These are phyloP conservation scores for Mucor indicus DNA, from an alignment of 371 early-diverging fungal species.

Conservation along the genomic window DNA sequence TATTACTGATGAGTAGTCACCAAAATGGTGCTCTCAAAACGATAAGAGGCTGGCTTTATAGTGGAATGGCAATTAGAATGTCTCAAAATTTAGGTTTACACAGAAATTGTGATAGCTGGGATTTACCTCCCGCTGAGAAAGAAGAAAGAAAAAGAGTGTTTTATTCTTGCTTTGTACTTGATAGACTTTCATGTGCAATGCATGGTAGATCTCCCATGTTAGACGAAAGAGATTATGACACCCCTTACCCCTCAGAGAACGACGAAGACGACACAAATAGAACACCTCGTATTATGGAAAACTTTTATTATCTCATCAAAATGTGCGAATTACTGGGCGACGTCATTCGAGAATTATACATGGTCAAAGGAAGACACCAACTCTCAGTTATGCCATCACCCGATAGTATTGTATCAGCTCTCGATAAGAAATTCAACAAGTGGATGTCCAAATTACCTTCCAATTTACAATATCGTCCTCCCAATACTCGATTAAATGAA, in stretches of 20 bases:
- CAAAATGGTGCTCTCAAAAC: conserved; percentile 46
- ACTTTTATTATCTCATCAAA: conserved; percentile 39
- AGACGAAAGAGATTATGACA: conserved; percentile 50
- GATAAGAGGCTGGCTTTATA: conserved; percentile 47
- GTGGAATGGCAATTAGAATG: conserved; percentile 61
- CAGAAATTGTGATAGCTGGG: conserved; percentile 54
- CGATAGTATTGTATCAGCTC: conserved; percentile 32
- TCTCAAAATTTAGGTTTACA: conserved; percentile 61
- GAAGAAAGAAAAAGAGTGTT: conserved; percentile 59
- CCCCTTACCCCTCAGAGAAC: conserved; percentile 41
- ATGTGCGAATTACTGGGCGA: conserved; percentile 41
- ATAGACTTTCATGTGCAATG: conserved; percentile 53
- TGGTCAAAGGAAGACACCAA: conserved; percentile 38
- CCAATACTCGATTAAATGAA: conserved; percentile 30
- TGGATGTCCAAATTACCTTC: conserved; percentile 52
- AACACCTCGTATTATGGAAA: conserved; percentile 37
- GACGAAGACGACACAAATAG: conserved; percentile 30
- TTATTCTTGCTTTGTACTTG: conserved; percentile 63
- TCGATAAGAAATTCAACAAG: conserved; percentile 46
- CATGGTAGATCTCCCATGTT: conserved; percentile 47
- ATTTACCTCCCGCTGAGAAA: conserved; percentile 42
- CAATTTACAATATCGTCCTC: conserved; percentile 40
- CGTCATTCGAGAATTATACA: conserved; percentile 44
- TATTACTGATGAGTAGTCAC: conserved; percentile 44
- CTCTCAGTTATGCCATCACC: conserved; percentile 31